Base-by-base conservation (phyloP, 768 basidiomycete genomes). In the Lentinula boryana region DNA sequence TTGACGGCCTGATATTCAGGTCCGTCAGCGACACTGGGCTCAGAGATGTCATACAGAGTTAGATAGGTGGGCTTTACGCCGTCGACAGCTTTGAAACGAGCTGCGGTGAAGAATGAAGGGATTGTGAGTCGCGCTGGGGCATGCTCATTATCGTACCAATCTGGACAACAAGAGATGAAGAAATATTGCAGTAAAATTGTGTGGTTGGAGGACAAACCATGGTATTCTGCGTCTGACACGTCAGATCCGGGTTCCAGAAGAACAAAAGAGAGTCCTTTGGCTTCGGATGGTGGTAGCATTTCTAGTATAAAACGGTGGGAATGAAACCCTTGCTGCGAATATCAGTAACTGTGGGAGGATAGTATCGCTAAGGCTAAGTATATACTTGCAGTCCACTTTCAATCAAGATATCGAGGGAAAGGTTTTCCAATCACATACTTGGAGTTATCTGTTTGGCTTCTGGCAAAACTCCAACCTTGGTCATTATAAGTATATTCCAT, bases 121-220 rank as follows among this genome's bases (percentile, higher is more conserved):
- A 73, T 68, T 8, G 71, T 68, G 18, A 72, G 65, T 31, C 72
- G 65, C 9, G 67, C 66, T 8, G 73, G 73, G 35, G 63, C 70
- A 52, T 75, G 75, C 60, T 74, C 73, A 35, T 70, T 71, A 54
- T 73, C 71, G 66, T 74, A 75, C 72, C 74, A 76, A 50, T 73
- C 75, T 76, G 50, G 21, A 61, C 12, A 23, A 23, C 21, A 48
- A 5, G n/a, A 44, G 18, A 21, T 48, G 21, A 57, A n/a, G 3
- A 57, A 6, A 27, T 7, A 38, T 6, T 56, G 36, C 15, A 41
- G 38, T 41, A 21, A 23, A 23, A 18, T 2, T 56, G 27, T 27
- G 27, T 5, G 10, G 13, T 56, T 15, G 41, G 12, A 49, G 33
- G 4, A 31, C 58, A 35, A 27, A 60, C 58, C 58, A 52, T 60